Conservation (phyloP, 805 yeast genomes). For the Saturnispora serradocipensis region DNA sequence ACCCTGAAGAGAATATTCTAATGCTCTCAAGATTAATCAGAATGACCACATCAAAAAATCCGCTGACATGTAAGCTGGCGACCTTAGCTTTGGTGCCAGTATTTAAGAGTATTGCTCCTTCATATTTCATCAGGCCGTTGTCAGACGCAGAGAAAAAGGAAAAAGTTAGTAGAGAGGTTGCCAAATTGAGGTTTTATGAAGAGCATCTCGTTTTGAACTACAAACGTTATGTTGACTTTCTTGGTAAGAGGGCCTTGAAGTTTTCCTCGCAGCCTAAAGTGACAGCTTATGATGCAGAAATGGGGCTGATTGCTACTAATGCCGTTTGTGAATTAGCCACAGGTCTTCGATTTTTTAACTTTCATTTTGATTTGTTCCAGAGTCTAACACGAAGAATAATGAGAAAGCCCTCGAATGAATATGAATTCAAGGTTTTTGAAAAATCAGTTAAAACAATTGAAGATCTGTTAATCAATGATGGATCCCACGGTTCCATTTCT, state of each 20-base stretch:
- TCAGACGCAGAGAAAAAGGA: conserved; percentile 75
- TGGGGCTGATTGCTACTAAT: conserved; percentile 53
- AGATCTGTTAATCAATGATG: conserved; percentile 64
- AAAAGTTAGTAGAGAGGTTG: conserved; percentile 76
- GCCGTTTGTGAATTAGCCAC: conserved; percentile 74
- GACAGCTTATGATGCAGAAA: conserved; percentile 28
- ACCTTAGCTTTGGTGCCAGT: conserved; percentile 75
- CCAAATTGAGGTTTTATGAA: conserved; percentile 69
- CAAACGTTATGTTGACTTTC: conserved; percentile 50
- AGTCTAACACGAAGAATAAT: conserved; percentile 59
- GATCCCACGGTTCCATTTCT: conserved; percentile 70
- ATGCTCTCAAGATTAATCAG: conserved; percentile 56
- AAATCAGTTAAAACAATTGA: conserved; percentile 60
- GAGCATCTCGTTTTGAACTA: conserved; percentile 66
- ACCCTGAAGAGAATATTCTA: conserved; percentile 77
- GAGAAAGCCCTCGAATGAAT: conserved; percentile 43
- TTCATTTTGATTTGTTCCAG: conserved; percentile 62
- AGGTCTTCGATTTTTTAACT: conserved; percentile 71
- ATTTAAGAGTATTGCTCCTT: conserved; percentile 78
- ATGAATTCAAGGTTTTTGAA: conserved; percentile 41
- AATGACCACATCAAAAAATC: conserved; percentile 60
- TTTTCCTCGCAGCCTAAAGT: conserved; percentile 25
- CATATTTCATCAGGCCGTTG: conserved; percentile 76
- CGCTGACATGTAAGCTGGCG: conserved; percentile 60
- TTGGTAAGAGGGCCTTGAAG: conserved; percentile 32